Percentiles rank a stretch among this genome's conserved stretches.
Evolutionary conservation across 176 grass and related monocot genomes (phyloP).

Genomic region (Dactylis glomerata): DNA sequence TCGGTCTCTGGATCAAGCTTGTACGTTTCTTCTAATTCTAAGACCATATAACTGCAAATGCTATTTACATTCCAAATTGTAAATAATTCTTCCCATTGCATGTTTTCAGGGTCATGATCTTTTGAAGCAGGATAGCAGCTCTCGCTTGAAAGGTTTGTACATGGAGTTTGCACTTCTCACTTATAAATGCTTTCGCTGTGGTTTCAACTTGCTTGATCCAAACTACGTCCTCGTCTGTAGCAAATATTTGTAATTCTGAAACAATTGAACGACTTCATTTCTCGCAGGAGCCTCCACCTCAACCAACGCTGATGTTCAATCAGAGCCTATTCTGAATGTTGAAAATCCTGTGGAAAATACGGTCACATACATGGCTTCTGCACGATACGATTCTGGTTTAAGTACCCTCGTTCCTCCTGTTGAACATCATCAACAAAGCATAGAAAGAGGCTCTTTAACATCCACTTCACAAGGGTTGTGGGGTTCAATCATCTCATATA

Average conservation of each 20-base stretch:
- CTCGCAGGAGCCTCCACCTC: conserved; percentile 20
- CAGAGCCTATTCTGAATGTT: conserved; percentile 13
- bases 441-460: conserved; percentile 23
- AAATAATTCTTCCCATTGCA: conserved; percentile 15
- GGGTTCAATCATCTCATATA: conserved; percentile 44
- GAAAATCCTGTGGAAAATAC: conserved; percentile 42
- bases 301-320: conserved; percentile 14
- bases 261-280: conserved; percentile 6
- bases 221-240: background rate
- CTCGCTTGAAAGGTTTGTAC: conserved; percentile 53
- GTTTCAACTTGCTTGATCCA: background rate
- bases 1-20: conserved; percentile 66
- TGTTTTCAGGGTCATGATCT: conserved; percentile 76
- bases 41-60: background rate
- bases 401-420: conserved; percentile 28
- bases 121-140: conserved; percentile 59
- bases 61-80: conserved; percentile 23
- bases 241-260: background rate
- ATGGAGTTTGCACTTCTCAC: background rate
- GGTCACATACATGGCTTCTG: conserved; percentile 2
- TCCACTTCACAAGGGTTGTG: conserved; percentile 55
- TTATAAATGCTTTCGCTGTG: background rate
- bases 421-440: conserved; percentile 39
- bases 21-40: conserved; percentile 42
- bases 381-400: conserved; percentile 29